phyloP scores from a whole-genome alignment of 1,284 basidiomycete genomes.

The Cystodermella granulosa region DNA sequence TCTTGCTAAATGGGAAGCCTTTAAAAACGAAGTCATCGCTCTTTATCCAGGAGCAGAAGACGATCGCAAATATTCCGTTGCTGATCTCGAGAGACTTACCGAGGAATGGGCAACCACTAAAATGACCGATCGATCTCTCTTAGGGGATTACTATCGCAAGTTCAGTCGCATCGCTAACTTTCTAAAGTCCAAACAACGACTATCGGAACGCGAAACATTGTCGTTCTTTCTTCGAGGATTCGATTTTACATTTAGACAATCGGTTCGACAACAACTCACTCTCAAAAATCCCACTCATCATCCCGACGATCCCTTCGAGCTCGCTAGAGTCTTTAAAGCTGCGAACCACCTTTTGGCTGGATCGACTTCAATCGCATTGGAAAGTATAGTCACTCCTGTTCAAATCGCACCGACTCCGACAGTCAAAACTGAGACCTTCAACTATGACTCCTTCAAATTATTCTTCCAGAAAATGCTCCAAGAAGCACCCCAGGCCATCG shows the following conservation, averaged over 20 bases:
- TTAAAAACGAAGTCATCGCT: background rate
- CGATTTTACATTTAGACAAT: background rate
- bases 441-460: background rate
- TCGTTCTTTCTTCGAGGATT: background rate
- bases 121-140: background rate
- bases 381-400: background rate
- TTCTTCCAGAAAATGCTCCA: background rate
- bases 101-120: background rate
- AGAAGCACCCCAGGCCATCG: background rate
- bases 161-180: slow-evolving; percentile 1
- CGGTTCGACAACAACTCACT: background rate
- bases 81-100: slow-evolving; percentile 1
- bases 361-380: background rate
- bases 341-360: background rate
- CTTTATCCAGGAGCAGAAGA: slow-evolving; percentile 2
- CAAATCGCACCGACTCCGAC: too few relatives aligned
- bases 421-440: background rate
- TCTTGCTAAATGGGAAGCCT: background rate
- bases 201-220: slow-evolving; percentile 1
- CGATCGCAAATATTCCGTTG: slow-evolving; percentile 1
- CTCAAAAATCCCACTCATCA: slow-evolving; percentile 2
- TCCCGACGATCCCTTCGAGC: slow-evolving; percentile 1
- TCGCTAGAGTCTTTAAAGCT: background rate
- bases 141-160: slow-evolving; percentile 2
- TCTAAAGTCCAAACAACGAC: background rate